Percentiles rank a stretch among this genome's conserved stretches.
These are phyloP conservation scores for Venturia aucupariae DNA, from an alignment of 2,329 filamentous ascomycete species.

Conservation along the genomic window DNA sequence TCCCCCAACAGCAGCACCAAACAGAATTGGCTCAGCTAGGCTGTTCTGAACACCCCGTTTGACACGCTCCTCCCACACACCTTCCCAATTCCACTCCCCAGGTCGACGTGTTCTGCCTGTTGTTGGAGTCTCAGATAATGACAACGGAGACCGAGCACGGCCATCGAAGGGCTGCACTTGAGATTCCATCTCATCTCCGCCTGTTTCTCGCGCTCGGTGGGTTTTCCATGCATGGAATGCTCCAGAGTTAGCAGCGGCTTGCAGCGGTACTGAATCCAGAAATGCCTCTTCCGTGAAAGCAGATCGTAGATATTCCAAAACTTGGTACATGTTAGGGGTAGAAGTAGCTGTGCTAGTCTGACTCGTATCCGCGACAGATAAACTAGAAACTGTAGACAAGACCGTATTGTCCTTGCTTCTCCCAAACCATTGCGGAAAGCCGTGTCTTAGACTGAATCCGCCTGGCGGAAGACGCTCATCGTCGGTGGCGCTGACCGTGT, in stretches of 20 bases:
- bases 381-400: not conserved
- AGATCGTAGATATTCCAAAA: constrained; percentile 72
- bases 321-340: constrained; percentile 45
- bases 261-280: constrained; percentile 68
- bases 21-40: constrained; percentile 70
- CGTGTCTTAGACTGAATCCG: constrained; percentile 81
- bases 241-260: constrained; percentile 78
- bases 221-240: constrained; percentile 92
- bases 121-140: not conserved
- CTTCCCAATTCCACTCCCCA: constrained; percentile 95
- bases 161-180: not conserved
- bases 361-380: not conserved
- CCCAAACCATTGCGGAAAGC: constrained; percentile 83
- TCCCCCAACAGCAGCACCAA: constrained; percentile 41
- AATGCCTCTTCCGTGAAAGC: constrained; percentile 71
- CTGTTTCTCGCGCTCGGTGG: constrained; percentile 41
- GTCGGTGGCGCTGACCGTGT: constrained; percentile 74
- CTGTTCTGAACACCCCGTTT: constrained; percentile 69
- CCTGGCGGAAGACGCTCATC: constrained; percentile 77
- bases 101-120: constrained; percentile 44
- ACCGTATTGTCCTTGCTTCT: constrained; percentile 21
- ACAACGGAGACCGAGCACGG: not conserved
- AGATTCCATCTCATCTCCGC: not conserved
- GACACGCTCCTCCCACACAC: constrained; percentile 88
- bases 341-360: not conserved